A percentile compares a stretch with the other conserved stretches of the same genome.
Evolutionary conservation across 441 rosid species (phyloP).

Genomic region (Raphanus hybrid): DNA sequence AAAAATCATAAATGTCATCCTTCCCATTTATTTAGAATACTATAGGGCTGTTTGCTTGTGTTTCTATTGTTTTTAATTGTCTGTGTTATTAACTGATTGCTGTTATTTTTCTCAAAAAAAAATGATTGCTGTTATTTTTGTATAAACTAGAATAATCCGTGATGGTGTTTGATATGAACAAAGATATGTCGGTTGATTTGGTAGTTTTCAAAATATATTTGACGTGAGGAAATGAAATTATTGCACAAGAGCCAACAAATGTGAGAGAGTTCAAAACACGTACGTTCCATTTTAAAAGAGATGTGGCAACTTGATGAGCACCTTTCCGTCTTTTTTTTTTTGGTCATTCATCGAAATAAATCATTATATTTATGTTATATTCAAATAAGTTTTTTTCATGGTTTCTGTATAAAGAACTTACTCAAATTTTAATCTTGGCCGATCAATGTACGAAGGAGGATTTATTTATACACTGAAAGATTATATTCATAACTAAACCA

Average conservation of each 20-base stretch:
- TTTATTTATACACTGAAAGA: no score
- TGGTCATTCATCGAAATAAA: background rate
- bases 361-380: background rate
- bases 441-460: background rate
- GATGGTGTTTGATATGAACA: conserved; percentile 5
- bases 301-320: conserved; percentile 35
- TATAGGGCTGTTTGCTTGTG: background rate
- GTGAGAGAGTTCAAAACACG: conserved; percentile 30
- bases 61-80: background rate
- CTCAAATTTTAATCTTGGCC: background rate
- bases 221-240: conserved; percentile 21
- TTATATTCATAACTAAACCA: no score
- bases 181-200: conserved; percentile 40
- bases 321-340: conserved; percentile 25
- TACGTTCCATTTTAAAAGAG: conserved; percentile 33
- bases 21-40: no score
- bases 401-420: background rate
- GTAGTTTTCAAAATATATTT: background rate
- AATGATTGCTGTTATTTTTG: background rate
- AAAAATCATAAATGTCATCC: no score
- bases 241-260: conserved; percentile 30
- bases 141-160: background rate
- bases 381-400: conserved; percentile 2
- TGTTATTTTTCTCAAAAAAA: background rate
- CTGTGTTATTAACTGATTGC: background rate